Percentiles rank a stretch among this genome's conserved stretches.
Evolutionary conservation across 2,329 filamentous ascomycete genomes (phyloP).

Genomic region (Ceratocystis albifundus): DNA sequence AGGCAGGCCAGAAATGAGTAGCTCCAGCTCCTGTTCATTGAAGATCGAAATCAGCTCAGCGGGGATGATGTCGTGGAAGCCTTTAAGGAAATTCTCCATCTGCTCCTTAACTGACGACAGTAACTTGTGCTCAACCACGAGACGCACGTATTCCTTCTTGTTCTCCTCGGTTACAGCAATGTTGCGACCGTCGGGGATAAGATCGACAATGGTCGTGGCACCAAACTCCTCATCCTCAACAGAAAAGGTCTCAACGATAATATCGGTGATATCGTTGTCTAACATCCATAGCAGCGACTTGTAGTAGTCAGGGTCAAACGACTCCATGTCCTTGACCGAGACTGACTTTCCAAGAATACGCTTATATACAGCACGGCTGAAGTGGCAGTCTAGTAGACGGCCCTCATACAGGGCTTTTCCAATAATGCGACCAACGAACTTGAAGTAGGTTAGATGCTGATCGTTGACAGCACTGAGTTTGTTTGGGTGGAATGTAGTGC

Average conservation of each 20-base stretch:
- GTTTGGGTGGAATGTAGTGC: slow-evolving; percentile 97
- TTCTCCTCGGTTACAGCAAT: slow-evolving; percentile 94
- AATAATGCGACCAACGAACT: slow-evolving; percentile 96
- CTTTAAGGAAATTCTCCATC: slow-evolving; percentile 82
- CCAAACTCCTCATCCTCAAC: slow-evolving; percentile 91
- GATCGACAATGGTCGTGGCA: slow-evolving; percentile 73
- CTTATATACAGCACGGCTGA: slow-evolving; percentile 97
- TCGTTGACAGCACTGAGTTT: slow-evolving; percentile 86
- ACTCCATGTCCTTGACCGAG: slow-evolving; percentile 98
- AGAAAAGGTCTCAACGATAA: slow-evolving; percentile 92
- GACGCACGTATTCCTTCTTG: slow-evolving; percentile 92
- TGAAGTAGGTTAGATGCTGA: slow-evolving; percentile 96
- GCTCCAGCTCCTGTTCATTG: slow-evolving; percentile 93
- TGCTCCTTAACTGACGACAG: slow-evolving; percentile 87
- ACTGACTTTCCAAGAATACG: slow-evolving; percentile 89
- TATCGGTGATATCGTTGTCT: slow-evolving; percentile 95
- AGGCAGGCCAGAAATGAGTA: slow-evolving; percentile 90
- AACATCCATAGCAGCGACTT: slow-evolving; percentile 98
- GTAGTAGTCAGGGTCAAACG: slow-evolving; percentile 95
- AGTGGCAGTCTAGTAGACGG: slow-evolving; percentile 92
- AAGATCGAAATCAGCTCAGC: slow-evolving; percentile 92
- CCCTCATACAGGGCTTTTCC: slow-evolving; percentile 96
- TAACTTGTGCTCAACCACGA: slow-evolving; percentile 88
- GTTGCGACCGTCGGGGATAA: slow-evolving; percentile 77
- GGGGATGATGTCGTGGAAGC: slow-evolving; percentile 97